Percentiles rank a stretch among this genome's conserved stretches.
These are phyloP conservation scores for Cicer judaicum DNA, from an alignment of 306 rosid genomes.

Conservation along the genomic window DNA sequence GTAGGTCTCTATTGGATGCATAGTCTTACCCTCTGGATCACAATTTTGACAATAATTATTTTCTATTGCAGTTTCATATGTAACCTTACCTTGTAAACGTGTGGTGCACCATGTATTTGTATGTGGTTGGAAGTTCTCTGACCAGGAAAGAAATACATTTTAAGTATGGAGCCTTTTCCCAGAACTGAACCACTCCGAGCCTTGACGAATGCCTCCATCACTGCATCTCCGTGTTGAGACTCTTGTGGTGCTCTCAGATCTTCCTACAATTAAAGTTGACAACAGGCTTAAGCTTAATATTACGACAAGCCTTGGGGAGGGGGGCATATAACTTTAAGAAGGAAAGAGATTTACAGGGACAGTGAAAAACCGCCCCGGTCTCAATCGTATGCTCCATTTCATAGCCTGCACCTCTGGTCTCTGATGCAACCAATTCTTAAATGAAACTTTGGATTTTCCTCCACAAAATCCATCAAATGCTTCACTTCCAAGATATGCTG, in stretches of 20 bases:
- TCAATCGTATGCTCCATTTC: slow-evolving; percentile 90
- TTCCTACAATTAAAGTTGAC: slow-evolving; percentile 65
- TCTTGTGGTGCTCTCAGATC: slow-evolving; percentile 80
- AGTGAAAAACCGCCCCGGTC: slow-evolving; percentile 86
- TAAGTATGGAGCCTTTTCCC: slow-evolving; percentile 87
- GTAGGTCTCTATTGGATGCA: slow-evolving; percentile 50
- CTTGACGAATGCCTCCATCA: slow-evolving; percentile 82
- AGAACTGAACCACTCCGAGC: slow-evolving; percentile 78
- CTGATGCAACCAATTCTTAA: slow-evolving; percentile 88
- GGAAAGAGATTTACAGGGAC: slow-evolving; percentile 67
- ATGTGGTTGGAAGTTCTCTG: slow-evolving; percentile 84
- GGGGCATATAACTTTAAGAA: neutral
- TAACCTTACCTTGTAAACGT: slow-evolving; percentile 75
- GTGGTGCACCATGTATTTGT: slow-evolving; percentile 81
- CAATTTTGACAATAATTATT: slow-evolving; percentile 47
- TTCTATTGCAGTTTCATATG: slow-evolving; percentile 36
- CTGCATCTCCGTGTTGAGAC: slow-evolving; percentile 91
- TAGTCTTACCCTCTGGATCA: slow-evolving; percentile 56
- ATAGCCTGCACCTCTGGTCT: slow-evolving; percentile 87
- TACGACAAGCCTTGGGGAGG: neutral
- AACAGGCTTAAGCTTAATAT: slow-evolving; percentile 2
- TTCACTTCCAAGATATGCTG: slow-evolving; percentile 95
- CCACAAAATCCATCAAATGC: slow-evolving; percentile 88
- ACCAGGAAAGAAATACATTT: slow-evolving; percentile 96
- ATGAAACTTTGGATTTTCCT: slow-evolving; percentile 72